Base-by-base conservation (phyloP, 2,329 filamentous ascomycete species). In the Phaeosphaeriaceae sp. region DNA sequence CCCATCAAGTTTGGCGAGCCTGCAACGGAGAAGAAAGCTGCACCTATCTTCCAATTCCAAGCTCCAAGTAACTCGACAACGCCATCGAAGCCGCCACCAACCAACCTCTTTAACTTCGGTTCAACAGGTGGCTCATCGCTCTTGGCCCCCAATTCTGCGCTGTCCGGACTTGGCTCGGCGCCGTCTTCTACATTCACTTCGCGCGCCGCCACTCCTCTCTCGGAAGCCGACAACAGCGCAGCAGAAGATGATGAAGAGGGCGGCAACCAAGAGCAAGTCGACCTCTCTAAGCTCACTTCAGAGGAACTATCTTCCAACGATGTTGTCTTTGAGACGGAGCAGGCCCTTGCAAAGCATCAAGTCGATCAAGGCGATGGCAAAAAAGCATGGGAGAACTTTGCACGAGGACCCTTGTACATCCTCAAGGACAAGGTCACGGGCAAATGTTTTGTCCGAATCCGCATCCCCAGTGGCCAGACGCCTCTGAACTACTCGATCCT, bases 121-220 rank as follows among this genome's bases (percentile, higher is more conserved):
- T 48, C 61, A 19, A 58, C 48, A 13, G 51, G 59, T 24, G 61
- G 60, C 19, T 56, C 62, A 3, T 72, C 68, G 6, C 49, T 70
- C 17, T 63, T 72, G 25, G 53, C 67, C 2, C 66, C 70, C 25
- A 64, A 56, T 46, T 58, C 63, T 2, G 61, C 58, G 20, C 48
- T 59, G 10, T 71, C 69, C 10, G 68, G 65, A 13, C 57, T 58
- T 13, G 63, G 58, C 42, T 74, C 73, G 1, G 65, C 61, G 4
- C 56, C 67, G 1, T 70, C 66, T 2, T 76, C 74, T 7, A 69
- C 68, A 1, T 68, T 76, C 44, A 72, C 73, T 4, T 76, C 76
- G 3, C 76, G 76, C 25, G 76, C 76, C 40, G 65, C 64, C 17
- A 78, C 76, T 10, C 76, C 76, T 9, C 51, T 71, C 7, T 77